Evolutionary conservation across 768 basidiomycete species (phyloP).

Genomic region (Boletales sp.): DNA sequence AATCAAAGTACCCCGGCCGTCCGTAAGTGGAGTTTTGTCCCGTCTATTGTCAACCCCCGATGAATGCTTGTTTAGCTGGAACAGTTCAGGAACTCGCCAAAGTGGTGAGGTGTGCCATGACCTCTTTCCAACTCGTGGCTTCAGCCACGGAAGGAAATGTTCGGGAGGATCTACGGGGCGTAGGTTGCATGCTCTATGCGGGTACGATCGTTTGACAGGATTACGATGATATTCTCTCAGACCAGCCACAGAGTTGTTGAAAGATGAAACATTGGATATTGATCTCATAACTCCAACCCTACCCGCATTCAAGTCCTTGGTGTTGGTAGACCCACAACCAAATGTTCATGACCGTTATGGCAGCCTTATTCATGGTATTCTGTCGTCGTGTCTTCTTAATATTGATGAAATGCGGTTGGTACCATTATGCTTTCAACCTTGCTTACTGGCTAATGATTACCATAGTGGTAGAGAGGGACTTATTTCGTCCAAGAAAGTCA

Average conservation of each 20-base stretch:
- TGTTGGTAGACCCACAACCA: conserved; percentile 46
- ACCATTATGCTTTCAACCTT: conserved; percentile 2
- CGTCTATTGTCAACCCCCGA: conserved; percentile 6
- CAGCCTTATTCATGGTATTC: conserved; percentile 66
- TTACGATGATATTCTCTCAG: not conserved
- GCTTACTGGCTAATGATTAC: conserved; percentile 3
- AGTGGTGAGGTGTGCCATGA: conserved; percentile 62
- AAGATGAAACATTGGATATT: conserved; percentile 77
- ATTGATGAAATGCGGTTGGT: conserved; percentile 89
- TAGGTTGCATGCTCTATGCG: conserved; percentile 75
- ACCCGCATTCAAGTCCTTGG: conserved; percentile 70
- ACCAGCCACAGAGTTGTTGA: conserved; percentile 59
- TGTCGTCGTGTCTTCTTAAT: conserved; percentile 83
- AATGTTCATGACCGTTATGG: conserved; percentile 52
- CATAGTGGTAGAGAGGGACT: conserved; percentile 74
- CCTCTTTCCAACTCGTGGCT: conserved; percentile 58
- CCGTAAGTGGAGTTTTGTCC: conserved; percentile 35
- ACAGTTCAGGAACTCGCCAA: conserved; percentile 50
- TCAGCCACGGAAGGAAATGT: conserved; percentile 50
- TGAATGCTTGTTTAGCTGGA: conserved; percentile 42
- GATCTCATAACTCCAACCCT: conserved; percentile 81
- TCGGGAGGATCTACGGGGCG: conserved; percentile 73
- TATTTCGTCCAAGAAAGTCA: conserved; percentile 78
- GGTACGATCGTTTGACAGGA: conserved; percentile 39
- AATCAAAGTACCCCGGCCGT: conserved; percentile 47